Evolutionary conservation across 352 stramenopile genomes (phyloP).

Genomic region (Pythium apleroticum): DNA sequence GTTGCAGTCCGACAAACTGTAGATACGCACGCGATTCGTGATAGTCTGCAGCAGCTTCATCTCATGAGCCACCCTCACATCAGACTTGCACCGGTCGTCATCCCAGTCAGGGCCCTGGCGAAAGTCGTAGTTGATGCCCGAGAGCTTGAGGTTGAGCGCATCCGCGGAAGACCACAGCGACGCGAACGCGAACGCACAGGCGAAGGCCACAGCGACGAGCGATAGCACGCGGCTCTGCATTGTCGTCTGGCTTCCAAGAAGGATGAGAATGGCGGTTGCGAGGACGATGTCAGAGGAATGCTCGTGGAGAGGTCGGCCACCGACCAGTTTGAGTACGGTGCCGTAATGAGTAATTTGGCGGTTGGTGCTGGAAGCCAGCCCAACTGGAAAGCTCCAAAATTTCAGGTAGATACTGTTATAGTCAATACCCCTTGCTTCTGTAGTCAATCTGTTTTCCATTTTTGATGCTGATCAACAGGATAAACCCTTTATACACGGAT

Average conservation of each 20-base stretch:
- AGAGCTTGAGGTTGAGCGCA: conserved; percentile 73
- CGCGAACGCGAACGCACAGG: conserved; percentile 16
- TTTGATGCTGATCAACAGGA: too few relatives aligned
- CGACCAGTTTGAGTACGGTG: too few relatives aligned
- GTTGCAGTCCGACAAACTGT: conserved; percentile 79
- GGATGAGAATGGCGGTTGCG: neutral
- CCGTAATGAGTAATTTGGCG: neutral
- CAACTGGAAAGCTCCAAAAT: neutral
- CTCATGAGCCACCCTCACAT: conserved; percentile 47
- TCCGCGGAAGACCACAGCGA: conserved; percentile 33
- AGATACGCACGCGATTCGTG: conserved; percentile 76
- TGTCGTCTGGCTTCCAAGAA: neutral
- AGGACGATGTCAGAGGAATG: neutral
- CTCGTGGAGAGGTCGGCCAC: too few relatives aligned
- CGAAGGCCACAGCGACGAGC: conserved; percentile 3
- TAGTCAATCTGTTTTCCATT: too few relatives aligned
- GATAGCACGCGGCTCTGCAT: conserved; percentile 11
- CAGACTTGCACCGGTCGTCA: conserved; percentile 62
- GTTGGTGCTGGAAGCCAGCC: neutral
- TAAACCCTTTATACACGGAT: too few relatives aligned
- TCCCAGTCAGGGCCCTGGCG: conserved; percentile 79
- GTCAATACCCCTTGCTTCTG: too few relatives aligned
- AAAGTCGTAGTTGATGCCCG: conserved; percentile 84
- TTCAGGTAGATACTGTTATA: neutral
- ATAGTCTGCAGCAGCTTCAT: conserved; percentile 58